Evolutionary conservation across 257 asterid species (phyloP), one percentile per base, ranked within the genome.

Genomic region (Penstemon newberryi): DNA sequence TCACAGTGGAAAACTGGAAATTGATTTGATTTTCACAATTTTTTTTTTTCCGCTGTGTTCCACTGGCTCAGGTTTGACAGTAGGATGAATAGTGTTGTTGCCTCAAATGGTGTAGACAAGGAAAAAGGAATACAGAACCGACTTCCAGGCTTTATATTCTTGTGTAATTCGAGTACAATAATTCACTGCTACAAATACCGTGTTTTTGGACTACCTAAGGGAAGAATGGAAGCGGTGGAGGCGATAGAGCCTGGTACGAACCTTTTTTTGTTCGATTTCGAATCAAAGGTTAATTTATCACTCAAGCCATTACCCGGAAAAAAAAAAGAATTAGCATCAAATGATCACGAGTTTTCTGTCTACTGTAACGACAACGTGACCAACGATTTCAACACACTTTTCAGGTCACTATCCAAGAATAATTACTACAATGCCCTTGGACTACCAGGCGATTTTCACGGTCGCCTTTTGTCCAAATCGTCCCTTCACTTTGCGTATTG

Each of bases 191-290:
- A 73, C 79, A 81, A 63, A 53, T 86, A 81, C 78, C 92, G 95
- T 63, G 92, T 90, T 66, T 86, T 90, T 71, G 97, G 97, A 56
- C 87, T 90, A 80, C 96, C 92, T 49, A 51, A 6, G 61, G 81
- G 85, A 8, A 66, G 65, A 74, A 76, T 69, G 80, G 77, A 77
- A 55, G 77, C 70, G 61, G 88, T 83, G 42, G 86, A 82, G 79
- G 71, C 71, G 79, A 86, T 90, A 71, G 83, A 79, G 77, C 81
- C 83, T 51, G 92, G 95, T 7, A 15, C 84, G 0, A 90, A 84
- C 83, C 90, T 90, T 37, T 90, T 90, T 77, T 76, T 90, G 82
- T 90, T 66, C 65, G 95, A 90, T 77, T 80, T 84, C 68, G 83
- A 80, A 60, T n/a, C 47, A 73, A 86, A 88, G 81, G 85, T 79